Base-by-base conservation (phyloP, 768 basidiomycete species). In the Suillus brevipes region DNA sequence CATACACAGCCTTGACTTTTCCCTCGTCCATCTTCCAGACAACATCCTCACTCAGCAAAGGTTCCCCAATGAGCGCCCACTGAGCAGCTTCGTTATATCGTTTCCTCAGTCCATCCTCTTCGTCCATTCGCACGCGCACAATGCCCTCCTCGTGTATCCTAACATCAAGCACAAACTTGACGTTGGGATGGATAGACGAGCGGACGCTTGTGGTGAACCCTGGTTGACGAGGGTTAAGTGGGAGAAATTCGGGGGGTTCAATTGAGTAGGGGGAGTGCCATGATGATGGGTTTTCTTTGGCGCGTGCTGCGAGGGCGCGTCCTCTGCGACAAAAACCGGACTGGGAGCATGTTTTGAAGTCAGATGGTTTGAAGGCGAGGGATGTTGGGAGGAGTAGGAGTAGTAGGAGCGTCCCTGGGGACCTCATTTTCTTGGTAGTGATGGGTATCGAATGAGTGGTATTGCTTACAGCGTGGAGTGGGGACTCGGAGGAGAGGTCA, bases 301-400 rank as follows among this genome's bases (percentile, higher is more conserved):
- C 91, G 56, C 94, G 87, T 10, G 84, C 80, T 64, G 94, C 86
- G 53, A 99, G 86, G 0, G 90, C 91, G 56, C 97, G 88, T 60
- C 95, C 94, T 53, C 90, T 79, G n/a, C 93, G 86, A 81, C 97
- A 99, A 78, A 99, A 99, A 23, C 92, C 95, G 0, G 94, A 87
- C 77, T 99, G 94, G n/a, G 84, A 83, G 73, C 97, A 99, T 64
- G 88, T 94, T 78, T 97, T 98, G 84, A 96, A 99, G 78, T 98
- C 94, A 65, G 90, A 84, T 23, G 83, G 79, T 79, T 92, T 92
- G 78, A 92, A 86, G 42, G 89, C 87, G 36, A 83, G 69, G 68
- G 20, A 10, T 42, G 58, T 13, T 42, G 40, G 58, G 25, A 80
- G 70, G 53, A 76, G 71, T 58, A 82, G 72, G 62, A 82, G 61